Percentiles rank a stretch among this genome's conserved stretches.
Evolutionary conservation across 495 filamentous ascomycete species (phyloP).

Genomic region (Lophium mytilinum): DNA sequence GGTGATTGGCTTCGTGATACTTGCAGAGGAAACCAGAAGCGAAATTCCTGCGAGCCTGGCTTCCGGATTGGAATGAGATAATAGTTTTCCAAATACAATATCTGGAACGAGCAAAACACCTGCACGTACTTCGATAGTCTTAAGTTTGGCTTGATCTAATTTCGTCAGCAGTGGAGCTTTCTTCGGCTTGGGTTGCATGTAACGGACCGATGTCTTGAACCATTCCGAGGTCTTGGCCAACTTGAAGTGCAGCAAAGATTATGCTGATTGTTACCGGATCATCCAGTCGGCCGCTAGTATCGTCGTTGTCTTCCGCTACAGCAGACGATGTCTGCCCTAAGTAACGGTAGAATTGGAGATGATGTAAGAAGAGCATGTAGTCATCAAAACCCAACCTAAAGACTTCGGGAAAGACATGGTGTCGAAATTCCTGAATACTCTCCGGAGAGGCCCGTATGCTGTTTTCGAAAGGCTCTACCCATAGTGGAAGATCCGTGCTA

Average conservation of each 20-base stretch:
- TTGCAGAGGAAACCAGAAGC: slow-evolving; percentile 59
- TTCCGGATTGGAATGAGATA: slow-evolving; percentile 30
- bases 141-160: background rate
- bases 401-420: slow-evolving; percentile 37
- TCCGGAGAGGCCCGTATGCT: slow-evolving; percentile 6
- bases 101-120: slow-evolving; percentile 36
- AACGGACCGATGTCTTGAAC: slow-evolving; percentile 64
- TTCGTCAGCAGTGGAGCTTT: slow-evolving; percentile 27
- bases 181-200: background rate
- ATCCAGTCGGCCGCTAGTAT: slow-evolving; percentile 6
- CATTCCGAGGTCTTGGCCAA: slow-evolving; percentile 70
- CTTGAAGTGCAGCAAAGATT: slow-evolving; percentile 60
- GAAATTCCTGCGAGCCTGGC: slow-evolving; percentile 63
- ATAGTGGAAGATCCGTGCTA: slow-evolving; percentile 3
- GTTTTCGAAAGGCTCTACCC: slow-evolving; percentile 14
- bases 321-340: slow-evolving; percentile 1
- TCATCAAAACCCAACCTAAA: slow-evolving; percentile 38
- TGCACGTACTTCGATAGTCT: slow-evolving; percentile 5
- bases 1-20: slow-evolving; percentile 62
- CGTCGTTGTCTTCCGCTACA: background rate
- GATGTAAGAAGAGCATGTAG: slow-evolving; percentile 18
- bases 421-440: slow-evolving; percentile 36
- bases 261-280: slow-evolving; percentile 36
- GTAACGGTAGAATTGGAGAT: slow-evolving; percentile 10
- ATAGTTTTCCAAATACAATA: slow-evolving; percentile 42